These are phyloP conservation scores for Tetraselmis striata DNA, from an alignment of 139 green algal species.

Conservation along the genomic window DNA sequence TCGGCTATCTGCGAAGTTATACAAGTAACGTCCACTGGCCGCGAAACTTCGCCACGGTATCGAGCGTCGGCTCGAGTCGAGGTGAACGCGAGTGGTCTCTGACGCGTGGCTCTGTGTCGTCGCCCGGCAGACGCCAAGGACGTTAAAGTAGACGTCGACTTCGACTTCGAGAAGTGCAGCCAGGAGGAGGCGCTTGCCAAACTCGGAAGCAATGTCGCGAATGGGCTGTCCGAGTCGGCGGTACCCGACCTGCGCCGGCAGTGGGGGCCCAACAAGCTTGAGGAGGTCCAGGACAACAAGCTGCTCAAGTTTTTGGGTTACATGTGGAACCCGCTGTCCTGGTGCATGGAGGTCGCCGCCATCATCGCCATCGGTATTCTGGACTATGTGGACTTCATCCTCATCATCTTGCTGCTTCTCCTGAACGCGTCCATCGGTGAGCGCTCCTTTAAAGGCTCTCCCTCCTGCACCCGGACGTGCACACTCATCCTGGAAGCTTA, in stretches of 20 bases:
- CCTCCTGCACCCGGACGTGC: not conserved
- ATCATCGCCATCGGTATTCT: slow-evolving; percentile 77
- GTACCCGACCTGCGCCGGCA: not conserved
- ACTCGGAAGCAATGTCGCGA: not conserved
- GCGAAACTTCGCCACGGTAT: no score
- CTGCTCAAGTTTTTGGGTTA: slow-evolving; percentile 53
- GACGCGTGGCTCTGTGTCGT: no score
- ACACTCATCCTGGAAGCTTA: no score
- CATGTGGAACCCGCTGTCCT: slow-evolving; percentile 80
- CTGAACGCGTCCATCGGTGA: slow-evolving; percentile 25
- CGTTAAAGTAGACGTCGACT: not conserved
- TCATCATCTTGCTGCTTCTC: slow-evolving; percentile 45
- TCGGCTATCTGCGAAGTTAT: no score
- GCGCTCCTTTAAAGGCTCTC: not conserved
- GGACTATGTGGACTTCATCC: slow-evolving; percentile 70
- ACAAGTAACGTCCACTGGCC: no score
- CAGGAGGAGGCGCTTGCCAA: not conserved
- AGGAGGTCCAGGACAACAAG: slow-evolving; percentile 8
- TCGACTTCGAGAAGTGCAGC: not conserved
- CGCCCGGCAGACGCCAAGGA: not conserved
- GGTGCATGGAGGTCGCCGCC: slow-evolving; percentile 76
- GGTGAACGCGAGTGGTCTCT: no score
- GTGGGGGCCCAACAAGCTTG: not conserved
- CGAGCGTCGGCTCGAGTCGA: no score
- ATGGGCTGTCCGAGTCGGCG: not conserved